Base-by-base conservation (phyloP, 2,329 filamentous ascomycete species). In the Cladosporium phlei region DNA sequence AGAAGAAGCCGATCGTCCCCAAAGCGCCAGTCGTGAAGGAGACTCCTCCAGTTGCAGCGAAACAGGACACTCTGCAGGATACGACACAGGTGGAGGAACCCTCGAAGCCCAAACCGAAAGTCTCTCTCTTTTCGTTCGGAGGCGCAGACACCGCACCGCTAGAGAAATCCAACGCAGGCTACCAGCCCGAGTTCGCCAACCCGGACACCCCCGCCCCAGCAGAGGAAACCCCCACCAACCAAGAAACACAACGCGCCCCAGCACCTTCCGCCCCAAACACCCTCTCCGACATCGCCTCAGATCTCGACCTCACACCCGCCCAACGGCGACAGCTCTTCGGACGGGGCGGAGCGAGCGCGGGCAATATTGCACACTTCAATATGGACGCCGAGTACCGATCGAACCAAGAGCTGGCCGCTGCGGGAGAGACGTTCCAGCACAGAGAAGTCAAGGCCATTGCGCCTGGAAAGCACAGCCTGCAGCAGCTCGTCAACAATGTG, bases 311-410 rank as follows among this genome's bases (percentile, higher is more conserved):
- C 11, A 86, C 88, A 3, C 79, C 82, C 4, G 76, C 86, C 0
- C 83, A 88, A 54, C 78, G 83, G 30, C 83, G 91, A 32, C 89
- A 94, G 62, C 79, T 97, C 3, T 91, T 97, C 61, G 91, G 91
- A 1, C 85, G 90, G 4, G 55, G 59, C 33, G 51, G 51, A 24
- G 59, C 66, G 54, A 55, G 65, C 25, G 71, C 78, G n/a, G 73
- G 73, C 2, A 82, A 79, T 33, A 77, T 95, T 28, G 77, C 90
- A 53, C 89, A 85, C 59, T 95, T 96, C 76, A 88, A 95, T 69
- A 90, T 88, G 54, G 88, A 94, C 63, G 71, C 74, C 48, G 90
- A 96, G 69, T 97, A 97, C 66, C 79, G 77, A 19, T 80, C 86
- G 59, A 97, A 97, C 65, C 86, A 95, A 68, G 75, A 76, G 55